Percentiles rank a stretch among this genome's conserved stretches.
These are phyloP conservation scores for Phtheirospermum japonicum DNA, from an alignment of 257 asterid species.

Conservation along the genomic window DNA sequence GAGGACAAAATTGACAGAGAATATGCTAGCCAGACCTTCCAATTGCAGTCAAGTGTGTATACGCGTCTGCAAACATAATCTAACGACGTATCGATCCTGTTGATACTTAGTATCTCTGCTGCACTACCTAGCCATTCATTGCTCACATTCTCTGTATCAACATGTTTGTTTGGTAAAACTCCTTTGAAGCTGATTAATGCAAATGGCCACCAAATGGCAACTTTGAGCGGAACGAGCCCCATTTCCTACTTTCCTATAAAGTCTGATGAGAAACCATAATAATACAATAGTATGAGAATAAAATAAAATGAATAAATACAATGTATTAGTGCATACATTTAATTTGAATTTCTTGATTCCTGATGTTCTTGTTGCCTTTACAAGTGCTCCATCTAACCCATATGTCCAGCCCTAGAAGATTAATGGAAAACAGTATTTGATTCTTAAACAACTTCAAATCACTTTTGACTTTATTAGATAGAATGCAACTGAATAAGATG, in stretches of 20 bases:
- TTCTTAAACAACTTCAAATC: too few species aligned
- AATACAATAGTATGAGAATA: conserved; percentile 4
- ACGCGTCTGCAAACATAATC: conserved; percentile 62
- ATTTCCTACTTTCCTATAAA: conserved; percentile 54
- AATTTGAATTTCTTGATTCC: conserved; percentile 78
- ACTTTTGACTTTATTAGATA: too few species aligned
- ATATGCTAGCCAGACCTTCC: conserved; percentile 64
- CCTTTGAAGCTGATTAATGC: conserved; percentile 54
- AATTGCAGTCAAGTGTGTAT: too few species aligned
- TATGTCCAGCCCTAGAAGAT: conserved; percentile 80
- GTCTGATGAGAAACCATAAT: conserved; percentile 19
- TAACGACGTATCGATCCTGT: conserved; percentile 56
- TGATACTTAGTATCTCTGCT: conserved; percentile 49
- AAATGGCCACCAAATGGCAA: conserved; percentile 81
- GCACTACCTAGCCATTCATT: conserved; percentile 79
- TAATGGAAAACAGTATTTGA: conserved; percentile 2
- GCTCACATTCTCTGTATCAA: conserved; percentile 36
- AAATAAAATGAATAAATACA: conserved; percentile 4
- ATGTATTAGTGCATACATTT: conserved; percentile 41
- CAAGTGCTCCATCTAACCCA: conserved; percentile 72
- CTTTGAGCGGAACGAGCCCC: conserved; percentile 71
- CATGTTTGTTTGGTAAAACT: conserved; percentile 28
- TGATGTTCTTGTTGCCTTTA: conserved; percentile 62
- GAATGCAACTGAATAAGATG: too few species aligned
- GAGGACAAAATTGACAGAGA: too few species aligned